Evolutionary conservation across 768 basidiomycete genomes (phyloP), one percentile per base, ranked within the genome.

Genomic region (Macrolepiota dolichaula): DNA sequence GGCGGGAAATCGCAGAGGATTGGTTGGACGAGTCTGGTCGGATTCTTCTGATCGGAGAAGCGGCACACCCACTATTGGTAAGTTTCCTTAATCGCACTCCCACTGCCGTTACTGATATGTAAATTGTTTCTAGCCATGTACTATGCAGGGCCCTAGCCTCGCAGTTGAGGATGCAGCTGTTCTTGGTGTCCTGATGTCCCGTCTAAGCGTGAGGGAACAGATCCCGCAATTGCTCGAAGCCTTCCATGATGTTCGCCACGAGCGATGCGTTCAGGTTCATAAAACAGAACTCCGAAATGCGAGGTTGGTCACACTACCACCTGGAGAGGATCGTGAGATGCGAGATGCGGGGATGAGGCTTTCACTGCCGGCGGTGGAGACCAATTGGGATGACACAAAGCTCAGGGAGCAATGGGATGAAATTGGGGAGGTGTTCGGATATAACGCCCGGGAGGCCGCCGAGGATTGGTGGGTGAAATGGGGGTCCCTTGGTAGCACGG

Each of bases 381-480:
- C 29, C 50, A 68, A 73, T 22, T 80, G 77, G 74, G 76, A 78
- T 61, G 78, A 79, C 25, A 72, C 71, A 12, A 65, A 72, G 51
- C 64, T 82, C 40, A 68, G 74, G 60, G 71, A 69, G 4, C 78
- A 83, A 64, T 85, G 82, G 77, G 81, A 83, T 37, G 74, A 75
- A 51, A 74, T 82, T 51, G 74, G 75, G 13, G 77, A 72, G 40
- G 67, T 82, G 29, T 85, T 83, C 63, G 76, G 75, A 24, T 84
- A 85, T 61, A 75, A 81, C 64, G 81, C 82, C 5, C 68, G 72
- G 49, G 83, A 84, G 40, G 78, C 78, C 10, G 82, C 82, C 1
- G 82, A 83, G 50, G 81, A 82, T 61, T 85, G 83, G 84, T 85
- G 84, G 84, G 65, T 78, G n/a, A 77, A 81, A 38, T 85, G 82